Evolutionary conservation across 2,329 filamentous ascomycete genomes (phyloP).

Genomic region (Didymella exigua): DNA sequence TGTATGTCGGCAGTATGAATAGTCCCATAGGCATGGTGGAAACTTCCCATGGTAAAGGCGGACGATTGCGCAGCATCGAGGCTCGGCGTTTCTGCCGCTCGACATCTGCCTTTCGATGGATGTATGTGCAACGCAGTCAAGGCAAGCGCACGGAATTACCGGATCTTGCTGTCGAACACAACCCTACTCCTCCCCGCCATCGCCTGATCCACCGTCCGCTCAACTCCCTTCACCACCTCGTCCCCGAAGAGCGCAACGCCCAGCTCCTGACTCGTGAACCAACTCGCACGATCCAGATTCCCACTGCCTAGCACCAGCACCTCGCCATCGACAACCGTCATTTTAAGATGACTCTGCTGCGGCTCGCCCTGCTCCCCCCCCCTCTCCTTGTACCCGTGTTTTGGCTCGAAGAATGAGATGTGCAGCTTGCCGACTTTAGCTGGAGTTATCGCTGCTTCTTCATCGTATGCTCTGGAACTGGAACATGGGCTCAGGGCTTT

Average conservation of each 20-base stretch:
- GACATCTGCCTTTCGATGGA: no score
- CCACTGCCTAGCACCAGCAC: slow-evolving; percentile 76
- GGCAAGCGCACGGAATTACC: background rate
- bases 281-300: slow-evolving; percentile 84
- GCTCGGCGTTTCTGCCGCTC: no score
- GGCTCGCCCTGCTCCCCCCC: slow-evolving; percentile 59
- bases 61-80: no score
- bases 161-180: slow-evolving; percentile 31
- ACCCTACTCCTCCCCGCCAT: slow-evolving; percentile 33
- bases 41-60: no score
- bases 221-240: slow-evolving; percentile 47
- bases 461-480: slow-evolving; percentile 12
- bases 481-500: slow-evolving; percentile 13
- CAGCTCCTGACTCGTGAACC: slow-evolving; percentile 85
- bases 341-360: slow-evolving; percentile 77
- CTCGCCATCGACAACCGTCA: slow-evolving; percentile 72
- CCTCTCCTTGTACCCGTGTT: slow-evolving; percentile 27
- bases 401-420: slow-evolving; percentile 63
- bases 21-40: no score
- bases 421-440: slow-evolving; percentile 56
- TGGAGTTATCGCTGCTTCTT: slow-evolving; percentile 37
- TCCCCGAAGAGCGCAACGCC: slow-evolving; percentile 64
- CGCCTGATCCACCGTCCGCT: slow-evolving; percentile 26
- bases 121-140: no score
- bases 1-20: no score